Evolutionary conservation across 257 asterid genomes (phyloP).

Genomic region (Linderniella brevidens): DNA sequence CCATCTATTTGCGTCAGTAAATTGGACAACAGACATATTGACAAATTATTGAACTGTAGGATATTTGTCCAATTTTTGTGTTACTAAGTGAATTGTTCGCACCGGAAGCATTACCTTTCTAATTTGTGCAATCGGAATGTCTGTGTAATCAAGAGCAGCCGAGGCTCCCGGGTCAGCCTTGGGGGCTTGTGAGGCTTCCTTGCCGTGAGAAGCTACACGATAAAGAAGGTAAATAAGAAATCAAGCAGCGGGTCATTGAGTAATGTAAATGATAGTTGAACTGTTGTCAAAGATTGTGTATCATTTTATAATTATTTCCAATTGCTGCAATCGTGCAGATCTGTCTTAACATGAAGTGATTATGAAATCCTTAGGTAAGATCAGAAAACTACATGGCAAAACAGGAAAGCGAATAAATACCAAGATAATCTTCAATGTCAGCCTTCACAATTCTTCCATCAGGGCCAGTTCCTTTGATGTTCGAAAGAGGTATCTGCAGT

Average conservation of each 20-base stretch:
- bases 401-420: slow-evolving; percentile 23
- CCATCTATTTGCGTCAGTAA: no score
- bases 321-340: no score
- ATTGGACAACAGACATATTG: no score
- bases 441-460: slow-evolving; percentile 92
- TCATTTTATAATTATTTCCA: no score
- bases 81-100: no score
- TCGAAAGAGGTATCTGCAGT: slow-evolving; percentile 56
- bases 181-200: slow-evolving; percentile 43
- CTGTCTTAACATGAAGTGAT: no score
- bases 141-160: slow-evolving; percentile 47
- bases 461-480: slow-evolving; percentile 89
- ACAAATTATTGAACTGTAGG: no score
- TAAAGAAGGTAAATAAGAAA: slow-evolving; percentile 10
- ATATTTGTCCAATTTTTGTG: no score
- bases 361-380: no score
- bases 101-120: slow-evolving; percentile 53
- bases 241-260: no score
- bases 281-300: no score
- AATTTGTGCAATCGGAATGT: slow-evolving; percentile 78
- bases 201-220: slow-evolving; percentile 58
- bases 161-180: slow-evolving; percentile 31
- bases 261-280: no score
- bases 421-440: slow-evolving; percentile 84
- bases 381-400: slow-evolving; percentile 4